Percentiles rank a stretch among this genome's conserved stretches.
Evolutionary conservation across 2,329 filamentous ascomycete species (phyloP).

Genomic region (Penicillium sp.): DNA sequence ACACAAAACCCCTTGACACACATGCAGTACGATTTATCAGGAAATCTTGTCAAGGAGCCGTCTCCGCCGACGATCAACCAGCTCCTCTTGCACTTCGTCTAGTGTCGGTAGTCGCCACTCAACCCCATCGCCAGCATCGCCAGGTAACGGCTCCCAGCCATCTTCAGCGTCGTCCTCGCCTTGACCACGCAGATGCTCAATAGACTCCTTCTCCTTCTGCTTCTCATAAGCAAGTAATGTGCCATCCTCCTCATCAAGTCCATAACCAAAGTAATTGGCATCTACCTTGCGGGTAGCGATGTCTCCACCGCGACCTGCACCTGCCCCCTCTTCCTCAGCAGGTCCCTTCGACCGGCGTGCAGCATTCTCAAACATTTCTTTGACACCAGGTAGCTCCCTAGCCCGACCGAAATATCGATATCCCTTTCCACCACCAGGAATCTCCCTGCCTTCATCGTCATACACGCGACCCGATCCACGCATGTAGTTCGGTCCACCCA

Average conservation of each 20-base stretch:
- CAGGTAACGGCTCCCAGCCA: conserved; percentile 83
- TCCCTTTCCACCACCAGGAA: conserved; percentile 74
- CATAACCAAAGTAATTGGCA: conserved; percentile 94
- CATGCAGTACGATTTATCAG: conserved; percentile 24
- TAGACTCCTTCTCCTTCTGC: conserved; percentile 78
- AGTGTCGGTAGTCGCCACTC: conserved; percentile 81
- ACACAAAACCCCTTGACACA: neutral
- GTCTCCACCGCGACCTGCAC: conserved; percentile 44
- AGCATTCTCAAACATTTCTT: conserved; percentile 89
- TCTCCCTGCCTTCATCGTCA: conserved; percentile 71
- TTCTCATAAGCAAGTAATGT: conserved; percentile 77
- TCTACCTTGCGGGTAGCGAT: conserved; percentile 69
- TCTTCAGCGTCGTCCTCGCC: conserved; percentile 60
- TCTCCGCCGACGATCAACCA: conserved; percentile 80
- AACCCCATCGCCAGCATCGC: conserved; percentile 79
- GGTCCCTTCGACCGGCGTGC: conserved; percentile 62
- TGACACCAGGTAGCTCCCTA: conserved; percentile 86
- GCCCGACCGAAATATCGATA: conserved; percentile 95
- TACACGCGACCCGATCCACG: conserved; percentile 68
- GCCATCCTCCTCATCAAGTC: conserved; percentile 86
- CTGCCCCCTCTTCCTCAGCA: conserved; percentile 66
- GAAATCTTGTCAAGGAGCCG: conserved; percentile 80
- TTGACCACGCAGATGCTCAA: conserved; percentile 64
- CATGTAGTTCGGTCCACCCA: conserved; percentile 98
- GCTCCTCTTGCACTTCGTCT: conserved; percentile 91